Base-by-base conservation (phyloP, 768 basidiomycete species). In the Vishniacozyma victoriae region DNA sequence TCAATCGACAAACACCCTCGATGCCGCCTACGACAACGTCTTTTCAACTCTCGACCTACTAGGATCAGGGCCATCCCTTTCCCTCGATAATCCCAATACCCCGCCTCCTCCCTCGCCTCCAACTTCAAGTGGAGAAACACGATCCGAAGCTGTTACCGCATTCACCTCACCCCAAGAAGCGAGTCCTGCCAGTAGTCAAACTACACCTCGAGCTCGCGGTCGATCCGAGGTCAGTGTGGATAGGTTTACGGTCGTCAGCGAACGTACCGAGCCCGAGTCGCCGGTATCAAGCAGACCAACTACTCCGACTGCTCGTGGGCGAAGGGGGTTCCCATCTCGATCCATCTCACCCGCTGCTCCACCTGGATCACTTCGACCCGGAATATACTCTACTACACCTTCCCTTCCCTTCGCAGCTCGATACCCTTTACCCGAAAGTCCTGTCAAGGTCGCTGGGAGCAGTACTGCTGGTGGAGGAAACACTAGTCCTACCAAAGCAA, bases 1-100 rank as follows among this genome's bases (percentile, higher is more conserved):
- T n/a, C 59, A 61, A 37, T 63, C 61, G 2, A 59, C 57, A 3
- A 35, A 55, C 2, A 59, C 59, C 16, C 52, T 65, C 25, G 63
- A 65, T 35, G 51, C 52, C 45, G 64, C 64, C n/a, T 67, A 61
- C 45, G 62, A 63, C 27, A 59, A 57, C 14, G 62, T 67, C 43
- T 46, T 63, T 23, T 53, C 57, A 9, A 48, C 56, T 14, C 62
- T 67, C 35, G 58, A 67, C 45, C 52, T 47, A 27, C 55, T 67
- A 12, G 64, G 29, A 9, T 33, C 29, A 9, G 29, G 29, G 9
- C 29, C 29, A n/a, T 52, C 29, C 40, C 40, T 46, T 36, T 20
- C 13, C 16, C 37, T 33, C 41, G 44, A 18, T 13, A 19, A 15
- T 19, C 4, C 27, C 3, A 14, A 35, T 14, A 4, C 33, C 26